phyloP scores from a whole-genome alignment of 371 early-diverging fungal species.

The Mortierella sp. region DNA sequence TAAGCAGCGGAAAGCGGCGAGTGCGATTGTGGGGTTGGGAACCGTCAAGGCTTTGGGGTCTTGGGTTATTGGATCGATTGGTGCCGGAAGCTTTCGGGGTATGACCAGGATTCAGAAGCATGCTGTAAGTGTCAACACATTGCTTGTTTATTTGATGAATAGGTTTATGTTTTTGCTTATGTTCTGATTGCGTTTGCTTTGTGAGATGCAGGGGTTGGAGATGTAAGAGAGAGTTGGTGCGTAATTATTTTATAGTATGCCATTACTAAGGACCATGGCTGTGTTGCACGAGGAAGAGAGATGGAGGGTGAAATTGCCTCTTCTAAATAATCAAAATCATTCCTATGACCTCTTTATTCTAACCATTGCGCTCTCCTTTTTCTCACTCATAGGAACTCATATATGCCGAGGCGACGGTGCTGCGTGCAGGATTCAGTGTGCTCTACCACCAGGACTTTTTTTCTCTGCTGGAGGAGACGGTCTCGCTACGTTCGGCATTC shows the following conservation, averaged over 20 bases:
- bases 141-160: neutral
- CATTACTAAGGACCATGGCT: constrained; percentile 3
- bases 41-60: constrained; percentile 46
- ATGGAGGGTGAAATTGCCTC: too few relatives aligned
- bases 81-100: constrained; percentile 32
- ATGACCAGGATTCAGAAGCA: constrained; percentile 56
- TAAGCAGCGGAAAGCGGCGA: constrained; percentile 29
- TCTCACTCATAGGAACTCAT: constrained; percentile 35
- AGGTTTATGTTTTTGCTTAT: neutral
- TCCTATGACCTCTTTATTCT: too few relatives aligned
- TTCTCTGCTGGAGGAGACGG: constrained; percentile 43
- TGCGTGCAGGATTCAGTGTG: constrained; percentile 45
- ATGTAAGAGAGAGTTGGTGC: neutral
- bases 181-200: neutral
- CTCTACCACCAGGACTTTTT: constrained; percentile 55
- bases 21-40: constrained; percentile 15
- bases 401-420: constrained; percentile 44
- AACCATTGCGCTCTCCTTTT: too few relatives aligned
- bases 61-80: constrained; percentile 42
- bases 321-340: too few relatives aligned
- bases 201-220: constrained; percentile 3
- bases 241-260: neutral
- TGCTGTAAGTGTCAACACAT: constrained; percentile 24
- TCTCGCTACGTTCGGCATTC: constrained; percentile 43
- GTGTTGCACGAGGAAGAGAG: constrained; percentile 7